Evolutionary conservation across 352 stramenopile genomes (phyloP).

Genomic region (Globisporangium ultimum): DNA sequence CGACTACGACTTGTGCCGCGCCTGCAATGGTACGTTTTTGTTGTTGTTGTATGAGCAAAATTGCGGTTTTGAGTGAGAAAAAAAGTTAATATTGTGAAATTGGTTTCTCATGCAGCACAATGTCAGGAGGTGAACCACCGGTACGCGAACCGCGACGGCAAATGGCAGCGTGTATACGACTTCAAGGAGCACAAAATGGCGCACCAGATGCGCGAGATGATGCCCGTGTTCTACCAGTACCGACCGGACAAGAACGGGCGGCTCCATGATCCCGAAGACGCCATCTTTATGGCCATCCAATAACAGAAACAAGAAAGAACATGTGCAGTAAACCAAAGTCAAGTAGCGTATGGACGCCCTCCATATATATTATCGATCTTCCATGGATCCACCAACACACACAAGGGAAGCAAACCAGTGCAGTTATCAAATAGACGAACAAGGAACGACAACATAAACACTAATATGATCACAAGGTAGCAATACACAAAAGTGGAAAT

Average conservation of each 20-base stretch:
- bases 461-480: too few relatives aligned
- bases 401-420: too few relatives aligned
- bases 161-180: slow-evolving; percentile 74
- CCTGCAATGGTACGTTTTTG: slow-evolving; percentile 46
- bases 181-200: slow-evolving; percentile 59
- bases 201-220: slow-evolving; percentile 66
- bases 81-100: not conserved
- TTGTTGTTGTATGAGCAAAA: not conserved
- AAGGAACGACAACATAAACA: too few relatives aligned
- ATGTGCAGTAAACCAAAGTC: slow-evolving; percentile 6
- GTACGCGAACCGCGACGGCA: slow-evolving; percentile 80
- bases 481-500: too few relatives aligned
- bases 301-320: not conserved
- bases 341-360: too few relatives aligned
- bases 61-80: too few relatives aligned
- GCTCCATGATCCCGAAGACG: not conserved
- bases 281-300: not conserved
- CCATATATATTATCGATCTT: too few relatives aligned
- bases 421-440: too few relatives aligned
- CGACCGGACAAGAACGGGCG: slow-evolving; percentile 1
- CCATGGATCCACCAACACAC: too few relatives aligned
- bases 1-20: slow-evolving; percentile 72
- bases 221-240: slow-evolving; percentile 69
- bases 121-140: slow-evolving; percentile 62
- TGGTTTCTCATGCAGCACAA: slow-evolving; percentile 24